Evolutionary conservation across 176 grass and related monocot genomes (phyloP).

Genomic region (Saccharum officinarum): DNA sequence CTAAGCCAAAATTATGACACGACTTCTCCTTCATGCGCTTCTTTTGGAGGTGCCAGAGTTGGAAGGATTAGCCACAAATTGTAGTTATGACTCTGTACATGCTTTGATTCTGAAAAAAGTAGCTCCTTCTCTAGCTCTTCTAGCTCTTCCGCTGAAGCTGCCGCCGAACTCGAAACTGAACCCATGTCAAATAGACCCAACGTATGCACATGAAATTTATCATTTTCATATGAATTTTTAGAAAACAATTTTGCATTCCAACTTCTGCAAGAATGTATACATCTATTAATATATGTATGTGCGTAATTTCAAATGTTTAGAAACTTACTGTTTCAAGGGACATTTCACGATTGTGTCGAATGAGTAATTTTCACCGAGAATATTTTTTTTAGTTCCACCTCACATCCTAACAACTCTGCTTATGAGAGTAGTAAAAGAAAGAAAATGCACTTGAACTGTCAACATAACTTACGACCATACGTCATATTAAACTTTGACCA

Average conservation of each 20-base stretch:
- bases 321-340: background rate
- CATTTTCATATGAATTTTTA: too few species aligned
- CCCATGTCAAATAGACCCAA: too few species aligned
- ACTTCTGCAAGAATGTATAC: background rate
- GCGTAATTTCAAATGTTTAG: background rate
- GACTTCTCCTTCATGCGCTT: too few species aligned
- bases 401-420: background rate
- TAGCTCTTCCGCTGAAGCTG: rapidly evolving
- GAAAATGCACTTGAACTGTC: background rate
- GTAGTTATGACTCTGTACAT: too few species aligned
- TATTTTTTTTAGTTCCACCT: background rate
- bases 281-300: background rate
- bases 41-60: too few species aligned
- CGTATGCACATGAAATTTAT: too few species aligned
- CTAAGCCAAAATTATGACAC: too few species aligned
- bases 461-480: background rate
- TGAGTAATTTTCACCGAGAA: background rate
- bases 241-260: background rate
- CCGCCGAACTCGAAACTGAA: too few species aligned
- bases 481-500: background rate
- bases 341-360: background rate
- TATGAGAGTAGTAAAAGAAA: background rate
- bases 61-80: too few species aligned
- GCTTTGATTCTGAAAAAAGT: too few species aligned
- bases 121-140: too few species aligned